Base-by-base conservation (phyloP, 2,329 filamentous ascomycete genomes). In the Paracamarosporium sp. region DNA sequence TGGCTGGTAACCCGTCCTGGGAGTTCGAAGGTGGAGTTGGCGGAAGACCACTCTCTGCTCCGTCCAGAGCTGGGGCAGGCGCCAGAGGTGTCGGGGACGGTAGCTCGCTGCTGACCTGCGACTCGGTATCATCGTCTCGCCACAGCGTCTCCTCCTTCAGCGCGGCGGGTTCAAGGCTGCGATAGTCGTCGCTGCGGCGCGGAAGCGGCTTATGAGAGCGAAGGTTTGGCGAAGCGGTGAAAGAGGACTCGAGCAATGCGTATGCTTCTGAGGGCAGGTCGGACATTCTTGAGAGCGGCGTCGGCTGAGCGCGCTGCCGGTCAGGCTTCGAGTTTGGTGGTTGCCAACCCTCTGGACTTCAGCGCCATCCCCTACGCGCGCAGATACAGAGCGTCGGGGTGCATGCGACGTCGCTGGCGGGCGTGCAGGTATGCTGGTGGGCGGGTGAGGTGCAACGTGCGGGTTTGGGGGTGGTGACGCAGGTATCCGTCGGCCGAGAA, bases 1-100 rank as follows among this genome's bases (percentile, higher is more conserved):
- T 51, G n/a, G 64, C 40, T 4, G 69, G 59, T 12, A 62, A 53
- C 17, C 71, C 64, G 55, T 75, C 70, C n/a, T 72, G 71, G 27
- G 70, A 72, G 52, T 71, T 73, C 6, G 77, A 79, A 12, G 80
- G 80, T 28, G 80, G 80, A 11, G 80, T 82, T 11, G 79, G 79
- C 36, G 80, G 80, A 17, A 82, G 72, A 35, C 75, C 77, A 46
- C 65, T 72, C 54, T 76, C 71, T 57, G 74, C 61, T 28, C 65
- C 63, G 50, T 59, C 66, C 46, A 69, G 43, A 24, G 36, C 35
- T 51, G 25, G 36, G 20, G 65, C 41, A 47, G 55, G 61, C 1
- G 73, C 69, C 31, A 72, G 73, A 22, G 66, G 64, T 15, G 76
- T 64, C 28, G 70, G 70, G 15, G 71, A 68, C 17, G 57, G 59